Evolutionary conservation across 2,329 filamentous ascomycete species (phyloP), one percentile per base, ranked within the genome.

Genomic region (Akanthomyces dipterigenus): DNA sequence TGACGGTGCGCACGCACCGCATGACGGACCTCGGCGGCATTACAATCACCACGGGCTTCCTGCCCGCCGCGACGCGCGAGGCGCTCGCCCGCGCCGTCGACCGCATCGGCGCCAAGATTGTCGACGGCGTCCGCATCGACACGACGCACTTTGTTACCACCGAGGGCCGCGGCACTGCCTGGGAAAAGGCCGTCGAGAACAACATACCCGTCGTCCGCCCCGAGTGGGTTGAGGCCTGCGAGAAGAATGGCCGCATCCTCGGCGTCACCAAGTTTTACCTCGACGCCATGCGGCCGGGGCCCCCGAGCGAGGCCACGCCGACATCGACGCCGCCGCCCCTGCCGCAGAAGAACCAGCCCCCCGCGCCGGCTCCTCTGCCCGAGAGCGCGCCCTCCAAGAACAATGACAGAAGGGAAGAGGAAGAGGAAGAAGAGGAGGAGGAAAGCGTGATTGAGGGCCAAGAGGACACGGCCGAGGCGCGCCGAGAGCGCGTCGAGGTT

Each of bases 121-220:
- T 91, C 62, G 93, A 97, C 68, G 84, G 84, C 14, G 92, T 98
- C 56, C 85, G 93, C 69, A 98, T 99, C 71, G 95, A 99, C 73
- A 99, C 95, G 1, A 99, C 95, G 18, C 95, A 99, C 76, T 99
- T 99, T 73, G 91, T 99, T 63, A 98, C 93, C 65, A 96, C 91
- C 11, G 95, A 99, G 73, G 93, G 93, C 34, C 82, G 93, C 61
- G 95, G 95, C 36, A 82, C 90, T 55, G 83, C 88, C 14, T 99
- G 95, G 95, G 95, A 99, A 77, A 96, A 95, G 79, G 95, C 95
- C 1, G 88, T 93, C 34, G 93, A 98, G 78, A 96, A 93, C 85
- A 99, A 98, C 74, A 96, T 99, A 60, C 95, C 95, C 8, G 91
- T 99, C 12, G 95, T 99, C 24, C 85, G 95, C 43, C 95, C 95